Evolutionary conservation across 768 basidiomycete species (phyloP), one percentile per base, ranked within the genome.

Genomic region (Serendipita vermifera): DNA sequence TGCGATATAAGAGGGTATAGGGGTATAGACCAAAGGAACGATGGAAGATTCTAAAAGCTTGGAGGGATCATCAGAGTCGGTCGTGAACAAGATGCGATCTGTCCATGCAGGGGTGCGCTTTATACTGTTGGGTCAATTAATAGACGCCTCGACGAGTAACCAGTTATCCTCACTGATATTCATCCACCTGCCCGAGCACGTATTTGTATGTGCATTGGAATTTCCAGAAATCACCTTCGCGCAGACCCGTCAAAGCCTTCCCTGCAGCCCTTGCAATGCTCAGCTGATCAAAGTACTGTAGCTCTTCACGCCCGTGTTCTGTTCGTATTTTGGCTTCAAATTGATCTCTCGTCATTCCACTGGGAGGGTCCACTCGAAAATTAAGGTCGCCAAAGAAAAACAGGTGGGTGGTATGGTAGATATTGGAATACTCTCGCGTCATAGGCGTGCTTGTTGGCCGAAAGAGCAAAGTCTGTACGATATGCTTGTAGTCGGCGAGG

Each of bases 121-220:
- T 9, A 68, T 65, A 64, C 86, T 87, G 46, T 22, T 60, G 22
- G 26, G 20, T 41, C 38, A 13, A 31, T 41, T 40, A 43, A 36
- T 54, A 43, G 26, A 26, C n/a, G 5, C 17, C 17, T 48, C 38
- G 33, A 53, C 31, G 56, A 46, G 57, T 62, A 38, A 59, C 15
- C 54, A 38, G 33, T 53, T 48, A n/a, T 4, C 66, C 77, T 22
- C 58, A 87, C 86, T 76, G 81, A 70, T 90, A 96, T 60, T 80
- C 79, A 64, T 92, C 87, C 20, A 88, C 80, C 64, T 85, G 77
- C 9, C 89, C 89, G 9, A 90, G 72, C 53, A 76, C 66, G 64
- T 88, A 90, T 68, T 96, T 96, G 64, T 94, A 97, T 38, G 83
- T 91, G 66, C 87, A 87, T 57, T 91, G 88, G 73, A 94, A 94